A percentile compares a stretch with the other conserved stretches of the same genome.
These are phyloP conservation scores for Saccharata proteae DNA, from an alignment of 2,329 filamentous ascomycete genomes.

Conservation along the genomic window DNA sequence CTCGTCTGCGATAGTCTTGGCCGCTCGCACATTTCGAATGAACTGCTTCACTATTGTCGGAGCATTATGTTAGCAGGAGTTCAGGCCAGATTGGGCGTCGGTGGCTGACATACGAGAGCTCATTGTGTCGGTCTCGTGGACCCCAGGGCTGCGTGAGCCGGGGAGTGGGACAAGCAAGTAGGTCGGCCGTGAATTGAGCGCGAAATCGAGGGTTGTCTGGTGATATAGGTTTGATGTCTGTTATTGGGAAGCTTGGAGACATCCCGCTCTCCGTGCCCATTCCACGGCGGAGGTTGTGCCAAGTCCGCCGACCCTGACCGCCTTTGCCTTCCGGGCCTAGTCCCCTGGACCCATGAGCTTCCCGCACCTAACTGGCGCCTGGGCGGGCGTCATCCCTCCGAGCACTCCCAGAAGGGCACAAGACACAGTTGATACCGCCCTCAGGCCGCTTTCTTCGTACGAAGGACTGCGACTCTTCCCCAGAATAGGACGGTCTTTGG, in stretches of 20 bases:
- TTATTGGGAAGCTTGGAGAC: too few relatives aligned
- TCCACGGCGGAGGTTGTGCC: too few relatives aligned
- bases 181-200: conserved; percentile 1
- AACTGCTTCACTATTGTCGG: conserved; percentile 80
- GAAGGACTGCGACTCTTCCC: conserved; percentile 6
- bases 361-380: too few relatives aligned
- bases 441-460: neutral
- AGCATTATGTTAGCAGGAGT: conserved; percentile 6
- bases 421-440: too few relatives aligned
- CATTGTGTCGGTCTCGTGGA: conserved; percentile 40
- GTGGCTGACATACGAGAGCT: conserved; percentile 40
- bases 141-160: conserved; percentile 22
- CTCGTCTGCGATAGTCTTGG: conserved; percentile 98
- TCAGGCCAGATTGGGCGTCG: conserved; percentile 13
- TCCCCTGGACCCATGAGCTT: too few relatives aligned
- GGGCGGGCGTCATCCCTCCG: too few relatives aligned
- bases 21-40: conserved; percentile 95
- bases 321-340: too few relatives aligned
- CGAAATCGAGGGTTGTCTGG: too few relatives aligned
- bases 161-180: conserved; percentile 1
- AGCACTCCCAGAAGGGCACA: too few relatives aligned
- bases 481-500: neutral
- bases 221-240: too few relatives aligned
- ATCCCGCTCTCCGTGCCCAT: too few relatives aligned
- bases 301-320: too few relatives aligned